A percentile compares a stretch with the other conserved stretches of the same genome.
These are phyloP conservation scores for Salvia hispanica DNA, from an alignment of 257 asterid genomes.

Conservation along the genomic window DNA sequence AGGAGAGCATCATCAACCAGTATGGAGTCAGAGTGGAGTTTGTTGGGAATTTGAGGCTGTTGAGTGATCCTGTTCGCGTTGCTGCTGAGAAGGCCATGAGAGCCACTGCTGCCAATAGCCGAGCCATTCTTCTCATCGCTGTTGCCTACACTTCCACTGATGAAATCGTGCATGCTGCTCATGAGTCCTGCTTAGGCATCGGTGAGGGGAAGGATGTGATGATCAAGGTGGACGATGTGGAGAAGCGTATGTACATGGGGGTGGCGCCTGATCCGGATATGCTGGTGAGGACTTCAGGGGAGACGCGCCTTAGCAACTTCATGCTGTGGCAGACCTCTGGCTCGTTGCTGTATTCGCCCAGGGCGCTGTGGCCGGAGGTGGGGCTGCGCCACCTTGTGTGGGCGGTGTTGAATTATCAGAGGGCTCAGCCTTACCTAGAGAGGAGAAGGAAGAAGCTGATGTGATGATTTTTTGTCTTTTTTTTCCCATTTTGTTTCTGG, in stretches of 20 bases:
- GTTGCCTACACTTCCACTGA: slow-evolving; percentile 76
- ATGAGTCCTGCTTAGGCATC: slow-evolving; percentile 46
- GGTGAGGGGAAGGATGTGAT: neutral
- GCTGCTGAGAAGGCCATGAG: too few species aligned
- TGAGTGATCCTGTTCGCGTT: too few species aligned
- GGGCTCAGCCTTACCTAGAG: slow-evolving; percentile 46
- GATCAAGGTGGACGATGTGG: slow-evolving; percentile 46
- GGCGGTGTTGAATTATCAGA: slow-evolving; percentile 69
- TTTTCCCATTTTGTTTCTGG: too few species aligned
- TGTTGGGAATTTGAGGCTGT: slow-evolving; percentile 65
- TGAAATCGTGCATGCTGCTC: slow-evolving; percentile 64
- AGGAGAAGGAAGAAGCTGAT: slow-evolving; percentile 47
- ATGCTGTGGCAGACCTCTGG: slow-evolving; percentile 75
- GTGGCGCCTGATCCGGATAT: slow-evolving; percentile 74
- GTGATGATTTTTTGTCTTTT: too few species aligned
- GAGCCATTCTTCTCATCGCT: slow-evolving; percentile 49
- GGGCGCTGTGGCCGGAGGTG: slow-evolving; percentile 76
- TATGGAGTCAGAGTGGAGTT: slow-evolving; percentile 73
- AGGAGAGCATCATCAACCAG: slow-evolving; percentile 52
- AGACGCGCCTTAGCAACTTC: slow-evolving; percentile 60
- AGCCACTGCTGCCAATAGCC: slow-evolving; percentile 50
- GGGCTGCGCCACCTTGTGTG: slow-evolving; percentile 70
- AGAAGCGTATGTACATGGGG: slow-evolving; percentile 67
- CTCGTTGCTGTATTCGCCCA: slow-evolving; percentile 57
- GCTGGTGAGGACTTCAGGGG: slow-evolving; percentile 59